phyloP scores from a whole-genome alignment of 2,329 filamentous ascomycete genomes.

The Verticillium albo-atrum region DNA sequence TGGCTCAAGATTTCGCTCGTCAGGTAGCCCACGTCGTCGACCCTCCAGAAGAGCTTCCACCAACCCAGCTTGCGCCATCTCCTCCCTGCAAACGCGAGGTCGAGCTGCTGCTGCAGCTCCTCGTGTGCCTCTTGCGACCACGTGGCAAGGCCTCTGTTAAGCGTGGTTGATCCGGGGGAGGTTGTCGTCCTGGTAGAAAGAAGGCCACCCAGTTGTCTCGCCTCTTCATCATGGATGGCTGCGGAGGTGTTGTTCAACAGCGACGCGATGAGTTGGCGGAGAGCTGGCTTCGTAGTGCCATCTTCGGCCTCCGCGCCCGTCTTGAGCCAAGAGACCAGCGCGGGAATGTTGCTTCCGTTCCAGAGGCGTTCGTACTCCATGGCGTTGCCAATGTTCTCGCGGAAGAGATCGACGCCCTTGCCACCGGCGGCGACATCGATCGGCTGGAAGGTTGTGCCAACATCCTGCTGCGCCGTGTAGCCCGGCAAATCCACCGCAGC shows the following conservation, averaged over 20 bases:
- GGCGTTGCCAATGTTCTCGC: constrained; percentile 65
- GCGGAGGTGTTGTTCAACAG: constrained; percentile 52
- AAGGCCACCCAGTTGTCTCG: constrained; percentile 26
- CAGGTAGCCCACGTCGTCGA: constrained; percentile 85
- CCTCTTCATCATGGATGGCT: constrained; percentile 46
- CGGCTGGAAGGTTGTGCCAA: constrained; percentile 41
- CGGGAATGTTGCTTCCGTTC: constrained; percentile 66
- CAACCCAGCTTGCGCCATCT: constrained; percentile 79
- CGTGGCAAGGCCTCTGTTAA: constrained; percentile 56
- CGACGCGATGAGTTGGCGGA: constrained; percentile 64
- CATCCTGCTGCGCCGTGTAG: constrained; percentile 29
- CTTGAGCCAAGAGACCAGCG: constrained; percentile 62
- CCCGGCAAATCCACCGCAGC: constrained; percentile 55
- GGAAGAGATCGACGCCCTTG: constrained; percentile 61
- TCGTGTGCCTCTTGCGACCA: constrained; percentile 81
- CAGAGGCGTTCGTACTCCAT: constrained; percentile 69
- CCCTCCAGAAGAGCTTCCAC: constrained; percentile 95
- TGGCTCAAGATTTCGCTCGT: constrained; percentile 72
- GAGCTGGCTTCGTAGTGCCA: constrained; percentile 55
- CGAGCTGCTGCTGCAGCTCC: constrained; percentile 76
- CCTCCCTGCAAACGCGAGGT: constrained; percentile 69
- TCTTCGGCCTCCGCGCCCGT: constrained; percentile 34
- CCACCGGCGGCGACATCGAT: constrained; percentile 62
- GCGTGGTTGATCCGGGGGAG: constrained; percentile 33
- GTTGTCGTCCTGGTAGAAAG: constrained; percentile 21